phyloP scores from a whole-genome alignment of 768 basidiomycete genomes.

The Pisolithus microcarpus region DNA sequence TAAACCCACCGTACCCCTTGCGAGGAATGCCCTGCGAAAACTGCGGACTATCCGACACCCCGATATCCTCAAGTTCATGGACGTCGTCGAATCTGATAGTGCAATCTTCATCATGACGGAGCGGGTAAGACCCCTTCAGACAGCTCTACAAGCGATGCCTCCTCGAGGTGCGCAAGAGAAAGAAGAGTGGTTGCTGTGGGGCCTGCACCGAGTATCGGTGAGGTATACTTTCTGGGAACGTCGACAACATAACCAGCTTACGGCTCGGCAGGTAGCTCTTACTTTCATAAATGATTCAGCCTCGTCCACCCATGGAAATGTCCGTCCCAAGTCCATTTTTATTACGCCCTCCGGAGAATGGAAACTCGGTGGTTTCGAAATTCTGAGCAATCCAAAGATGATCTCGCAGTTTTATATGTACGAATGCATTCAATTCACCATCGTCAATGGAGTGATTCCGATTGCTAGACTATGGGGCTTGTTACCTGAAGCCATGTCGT shows the following conservation, averaged over 20 bases:
- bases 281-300: slow-evolving; percentile 85
- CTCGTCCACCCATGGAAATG: slow-evolving; percentile 75
- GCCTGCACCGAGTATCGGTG: slow-evolving; percentile 83
- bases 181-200: slow-evolving; percentile 93
- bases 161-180: slow-evolving; percentile 54
- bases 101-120: slow-evolving; percentile 92
- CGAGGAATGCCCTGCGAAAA: slow-evolving; percentile 85
- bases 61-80: slow-evolving; percentile 92
- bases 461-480: slow-evolving; percentile 55
- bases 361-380: slow-evolving; percentile 93
- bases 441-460: slow-evolving; percentile 8
- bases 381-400: slow-evolving; percentile 78
- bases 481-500: slow-evolving; percentile 52
- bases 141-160: slow-evolving; percentile 55
- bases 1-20: slow-evolving; percentile 62
- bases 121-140: slow-evolving; percentile 70
- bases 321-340: slow-evolving; percentile 73
- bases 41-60: slow-evolving; percentile 90
- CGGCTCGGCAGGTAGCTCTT: slow-evolving; percentile 60
- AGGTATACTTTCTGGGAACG: slow-evolving; percentile 14
- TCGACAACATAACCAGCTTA: background rate
- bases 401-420: slow-evolving; percentile 74
- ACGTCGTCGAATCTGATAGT: slow-evolving; percentile 83
- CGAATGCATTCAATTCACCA: slow-evolving; percentile 21
- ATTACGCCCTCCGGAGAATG: slow-evolving; percentile 93